Conservation (phyloP, 2,329 filamentous ascomycete species). For the Pestalotiopsis fici region DNA sequence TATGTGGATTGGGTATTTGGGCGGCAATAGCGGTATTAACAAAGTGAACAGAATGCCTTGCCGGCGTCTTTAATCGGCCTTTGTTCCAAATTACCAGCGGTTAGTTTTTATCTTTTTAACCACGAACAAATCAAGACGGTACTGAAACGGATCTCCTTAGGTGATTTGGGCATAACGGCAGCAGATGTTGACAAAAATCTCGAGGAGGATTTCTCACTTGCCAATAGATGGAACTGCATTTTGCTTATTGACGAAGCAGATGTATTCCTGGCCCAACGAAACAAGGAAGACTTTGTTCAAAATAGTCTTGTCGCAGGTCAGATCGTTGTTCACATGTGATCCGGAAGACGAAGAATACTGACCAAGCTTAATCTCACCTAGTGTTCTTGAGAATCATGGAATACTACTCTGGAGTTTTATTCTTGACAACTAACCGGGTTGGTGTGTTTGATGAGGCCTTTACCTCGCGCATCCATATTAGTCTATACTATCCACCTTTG, state of each 20-base stretch:
- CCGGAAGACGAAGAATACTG: too few relatives aligned
- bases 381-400: conserved; percentile 12
- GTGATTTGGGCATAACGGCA: conserved; percentile 17
- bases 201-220: conserved; percentile 17
- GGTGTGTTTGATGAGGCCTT: conserved; percentile 25
- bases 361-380: not conserved
- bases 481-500: conserved; percentile 27
- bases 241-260: conserved; percentile 20
- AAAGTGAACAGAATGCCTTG: too few relatives aligned
- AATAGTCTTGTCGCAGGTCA: not conserved
- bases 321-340: too few relatives aligned
- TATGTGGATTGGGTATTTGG: not conserved
- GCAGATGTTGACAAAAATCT: conserved; percentile 19
- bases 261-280: conserved; percentile 12
- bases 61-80: not conserved
- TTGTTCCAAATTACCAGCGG: not conserved
- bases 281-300: not conserved
- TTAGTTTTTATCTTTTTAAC: too few relatives aligned
- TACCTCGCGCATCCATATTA: conserved; percentile 27
- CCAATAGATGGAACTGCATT: conserved; percentile 19
- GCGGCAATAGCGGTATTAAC: too few relatives aligned
- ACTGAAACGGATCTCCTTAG: not conserved
- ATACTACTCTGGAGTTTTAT: conserved; percentile 38
- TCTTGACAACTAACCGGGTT: conserved; percentile 36
- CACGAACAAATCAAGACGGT: too few relatives aligned